Percentiles rank a stretch among this genome's conserved stretches.
These are phyloP conservation scores for Kondoa malvinella DNA, from an alignment of 768 basidiomycete species.

Conservation along the genomic window DNA sequence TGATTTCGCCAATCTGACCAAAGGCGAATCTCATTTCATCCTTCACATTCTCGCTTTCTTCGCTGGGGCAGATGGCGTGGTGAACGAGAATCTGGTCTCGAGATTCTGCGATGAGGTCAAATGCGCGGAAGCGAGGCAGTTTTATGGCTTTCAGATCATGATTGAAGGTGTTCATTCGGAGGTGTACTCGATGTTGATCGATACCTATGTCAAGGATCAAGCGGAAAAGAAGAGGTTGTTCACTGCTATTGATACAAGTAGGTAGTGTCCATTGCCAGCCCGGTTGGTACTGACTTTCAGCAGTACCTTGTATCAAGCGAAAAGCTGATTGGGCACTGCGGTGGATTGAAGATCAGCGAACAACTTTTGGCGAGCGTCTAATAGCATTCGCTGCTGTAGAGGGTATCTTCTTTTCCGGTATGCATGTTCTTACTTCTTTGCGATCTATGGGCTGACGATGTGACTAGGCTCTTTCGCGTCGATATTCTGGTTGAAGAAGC, in stretches of 20 bases:
- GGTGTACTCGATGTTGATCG: slow-evolving; percentile 87
- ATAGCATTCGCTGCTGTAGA: slow-evolving; percentile 91
- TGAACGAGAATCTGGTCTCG: slow-evolving; percentile 88
- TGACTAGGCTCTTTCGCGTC: slow-evolving; percentile 50
- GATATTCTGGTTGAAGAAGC: slow-evolving; percentile 94
- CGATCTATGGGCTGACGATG: background rate
- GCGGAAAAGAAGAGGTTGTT: slow-evolving; percentile 63
- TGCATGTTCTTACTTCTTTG: slow-evolving; percentile 18
- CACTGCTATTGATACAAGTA: slow-evolving; percentile 64
- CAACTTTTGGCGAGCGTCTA: slow-evolving; percentile 73
- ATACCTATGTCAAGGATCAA: slow-evolving; percentile 74
- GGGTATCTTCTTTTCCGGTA: slow-evolving; percentile 81
- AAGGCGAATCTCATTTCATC: slow-evolving; percentile 45
- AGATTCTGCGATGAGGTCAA: slow-evolving; percentile 88
- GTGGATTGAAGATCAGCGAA: slow-evolving; percentile 69
- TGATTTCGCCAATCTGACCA: slow-evolving; percentile 51
- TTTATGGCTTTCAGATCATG: slow-evolving; percentile 69
- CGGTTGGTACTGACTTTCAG: too few species aligned
- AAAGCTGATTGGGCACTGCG: slow-evolving; percentile 90
- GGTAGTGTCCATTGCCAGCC: background rate
- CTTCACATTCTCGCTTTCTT: slow-evolving; percentile 91
- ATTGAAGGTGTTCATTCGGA: slow-evolving; percentile 88
- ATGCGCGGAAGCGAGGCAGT: slow-evolving; percentile 77
- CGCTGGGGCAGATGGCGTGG: slow-evolving; percentile 85
- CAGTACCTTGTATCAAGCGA: slow-evolving; percentile 64